Conservation (phyloP, 2,329 filamentous ascomycete genomes). For the Coleophoma crateriformis region DNA sequence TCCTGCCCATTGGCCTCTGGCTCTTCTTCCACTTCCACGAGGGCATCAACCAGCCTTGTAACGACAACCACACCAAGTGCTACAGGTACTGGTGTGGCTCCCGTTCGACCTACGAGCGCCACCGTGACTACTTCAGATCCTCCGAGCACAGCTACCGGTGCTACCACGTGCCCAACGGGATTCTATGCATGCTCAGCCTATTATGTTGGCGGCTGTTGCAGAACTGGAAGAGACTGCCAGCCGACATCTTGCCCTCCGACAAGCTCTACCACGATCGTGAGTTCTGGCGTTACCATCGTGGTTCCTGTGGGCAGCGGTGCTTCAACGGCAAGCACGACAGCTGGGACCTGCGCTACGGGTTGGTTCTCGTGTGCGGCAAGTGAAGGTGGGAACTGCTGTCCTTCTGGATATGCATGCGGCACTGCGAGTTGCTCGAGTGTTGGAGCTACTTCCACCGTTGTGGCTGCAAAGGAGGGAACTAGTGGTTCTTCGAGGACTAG, state of each 20-base stretch:
- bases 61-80: constrained; percentile 27
- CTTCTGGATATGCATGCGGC: constrained; percentile 69
- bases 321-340: constrained; percentile 29
- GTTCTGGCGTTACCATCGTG: constrained; percentile 64
- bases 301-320: constrained; percentile 48
- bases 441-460: constrained; percentile 44
- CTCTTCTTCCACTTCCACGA: constrained; percentile 19
- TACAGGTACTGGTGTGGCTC: constrained; percentile 33
- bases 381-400: constrained; percentile 79
- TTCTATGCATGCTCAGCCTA: constrained; percentile 88
- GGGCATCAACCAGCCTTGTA: constrained; percentile 31
- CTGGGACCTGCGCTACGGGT: constrained; percentile 61
- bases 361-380: constrained; percentile 69
- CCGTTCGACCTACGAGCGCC: constrained; percentile 40
- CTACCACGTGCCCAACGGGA: constrained; percentile 67
- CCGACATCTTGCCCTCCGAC: constrained; percentile 69
- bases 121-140: constrained; percentile 31
- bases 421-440: constrained; percentile 62
- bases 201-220: constrained; percentile 80
- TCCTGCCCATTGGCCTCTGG: constrained; percentile 16
- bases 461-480: constrained; percentile 17
- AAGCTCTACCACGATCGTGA: constrained; percentile 58
- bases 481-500: too few species aligned
- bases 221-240: constrained; percentile 78
- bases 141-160: constrained; percentile 7